Evolutionary conservation across 805 yeast genomes (phyloP), one percentile per base, ranked within the genome.

Genomic region (Ogataea sp.): DNA sequence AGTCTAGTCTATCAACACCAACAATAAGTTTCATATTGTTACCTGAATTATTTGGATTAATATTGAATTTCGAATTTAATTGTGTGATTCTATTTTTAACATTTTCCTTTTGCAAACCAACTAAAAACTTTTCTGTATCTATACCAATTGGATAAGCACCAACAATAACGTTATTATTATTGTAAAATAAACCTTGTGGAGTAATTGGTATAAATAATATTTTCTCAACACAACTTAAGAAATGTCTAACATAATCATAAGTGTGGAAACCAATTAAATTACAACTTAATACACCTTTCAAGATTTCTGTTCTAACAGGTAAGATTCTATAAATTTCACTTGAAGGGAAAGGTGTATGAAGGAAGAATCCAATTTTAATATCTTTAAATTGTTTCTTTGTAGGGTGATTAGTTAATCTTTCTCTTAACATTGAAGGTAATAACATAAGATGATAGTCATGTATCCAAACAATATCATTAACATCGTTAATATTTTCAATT

Each of bases 91-190:
- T 72, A 21, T 73, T 59, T 34, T 74, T 69, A 4, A 89, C 97
- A 4, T 65, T 52, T 1, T 68, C 72, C 43, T 73, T 71, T 47
- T 78, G 68, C 48, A 93, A 61, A 0, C 96, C 97, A 18, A 79
- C 83, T 14, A 82, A 65, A 59, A 93, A 35, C 49, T 85, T 86
- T 42, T 87, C 95, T 18, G 88, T 95, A 55, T 93, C 98, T 43
- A 93, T 93, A 42, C 99, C 99, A 49, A 93, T 93, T n/a, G 99
- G 98, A 73, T 89, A 90, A 0, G 97, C 97, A 20, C 97, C 96
- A 27, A 93, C 87, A 23, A 78, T 76, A 34, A 93, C 90, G 43
- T 77, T 75, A 38, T 90, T 68, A 23, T 86, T 84, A 33, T 78
- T 68, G 56, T 72, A 86, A 45, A 82, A 81, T 16, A 93, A 84